Evolutionary conservation across 2,329 filamentous ascomycete species (phyloP), one percentile per base, ranked within the genome.

Genomic region (Microcera coccophila): DNA sequence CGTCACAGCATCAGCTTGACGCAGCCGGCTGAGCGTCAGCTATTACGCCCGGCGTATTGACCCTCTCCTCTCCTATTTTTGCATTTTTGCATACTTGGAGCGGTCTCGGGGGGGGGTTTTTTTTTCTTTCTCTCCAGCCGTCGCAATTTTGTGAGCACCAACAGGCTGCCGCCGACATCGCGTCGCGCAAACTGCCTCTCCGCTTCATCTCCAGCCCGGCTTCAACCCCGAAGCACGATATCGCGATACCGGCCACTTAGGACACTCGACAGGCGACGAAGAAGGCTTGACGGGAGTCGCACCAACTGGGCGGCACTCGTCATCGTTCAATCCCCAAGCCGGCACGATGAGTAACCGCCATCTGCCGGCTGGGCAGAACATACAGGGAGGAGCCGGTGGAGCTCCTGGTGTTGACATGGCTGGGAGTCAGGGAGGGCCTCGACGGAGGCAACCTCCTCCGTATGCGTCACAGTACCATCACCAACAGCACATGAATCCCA

Each of bases 281-380:
- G 35, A 49, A 46, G 41, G 45, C 45, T 45, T 43, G 58, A 57
- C 54, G 58, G 57, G 58, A 53, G 63, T 65, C 63, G 62, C 62
- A 53, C 52, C 48, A 59, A 44, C 50, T 61, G 60, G 57, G 57
- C 63, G 62, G 54, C 62, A 48, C 60, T 60, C 61, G 55, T 55
- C 52, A 54, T 54, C 52, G 52, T 52, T 55, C 59, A 50, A 58
- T 53, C 55, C 78, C 77, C 75, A 79, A 70, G 78, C 78, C 80
- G 81, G 79, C 79, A 87, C 77, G 82, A 88, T 88, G 84, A 85
- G 82, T 73, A 74, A 74, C 70, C 77, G 74, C 77, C 81, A 84
- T 84, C 81, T 85, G 81, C 81, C 82, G 80, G 81, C 81, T 79
- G 84, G 84, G 76, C 81, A 82, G 70, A 74, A 74, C 66, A 75